These are phyloP conservation scores for Russula emetica DNA, from an alignment of 768 basidiomycete species.

Conservation along the genomic window DNA sequence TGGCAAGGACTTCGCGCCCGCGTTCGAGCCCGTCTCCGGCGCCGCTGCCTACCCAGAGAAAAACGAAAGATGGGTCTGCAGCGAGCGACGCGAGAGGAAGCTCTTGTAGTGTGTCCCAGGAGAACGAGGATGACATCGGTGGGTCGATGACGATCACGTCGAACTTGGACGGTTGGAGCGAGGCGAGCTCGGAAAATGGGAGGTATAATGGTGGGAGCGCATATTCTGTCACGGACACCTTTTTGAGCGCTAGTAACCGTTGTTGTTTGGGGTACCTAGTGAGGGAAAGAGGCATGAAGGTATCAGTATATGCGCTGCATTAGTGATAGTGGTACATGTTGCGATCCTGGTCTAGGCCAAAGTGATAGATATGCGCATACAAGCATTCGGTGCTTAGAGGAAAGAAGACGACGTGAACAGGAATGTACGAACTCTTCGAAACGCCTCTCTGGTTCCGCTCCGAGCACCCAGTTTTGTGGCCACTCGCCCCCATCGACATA, in stretches of 20 bases:
- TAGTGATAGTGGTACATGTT: neutral
- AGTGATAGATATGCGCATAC: neutral
- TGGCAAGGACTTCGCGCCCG: slow-evolving; percentile 83
- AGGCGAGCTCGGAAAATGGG: slow-evolving; percentile 51
- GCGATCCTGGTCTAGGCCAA: neutral
- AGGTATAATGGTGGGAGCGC: slow-evolving; percentile 74
- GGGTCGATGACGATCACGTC: slow-evolving; percentile 91
- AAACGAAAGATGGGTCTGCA: slow-evolving; percentile 89
- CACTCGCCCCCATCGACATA: slow-evolving; percentile 91
- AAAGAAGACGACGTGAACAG: neutral
- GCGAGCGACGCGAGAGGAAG: slow-evolving; percentile 79
- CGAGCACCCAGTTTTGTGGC: slow-evolving; percentile 91
- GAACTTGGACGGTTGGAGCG: slow-evolving; percentile 67
- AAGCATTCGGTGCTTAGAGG: neutral
- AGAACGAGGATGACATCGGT: slow-evolving; percentile 79
- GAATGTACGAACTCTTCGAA: slow-evolving; percentile 85
- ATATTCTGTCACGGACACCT: slow-evolving; percentile 63
- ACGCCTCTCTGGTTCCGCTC: slow-evolving; percentile 79
- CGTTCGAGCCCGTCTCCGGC: slow-evolving; percentile 87
- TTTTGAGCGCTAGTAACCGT: slow-evolving; percentile 77
- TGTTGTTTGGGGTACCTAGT: slow-evolving; percentile 93
- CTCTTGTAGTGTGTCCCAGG: slow-evolving; percentile 79
- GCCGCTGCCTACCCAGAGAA: slow-evolving; percentile 93
- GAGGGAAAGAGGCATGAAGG: neutral
- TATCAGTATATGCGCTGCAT: slow-evolving; percentile 2